phyloP scores from a whole-genome alignment of 2,329 filamentous ascomycete species.

The Trichoderma koningiopsis region DNA sequence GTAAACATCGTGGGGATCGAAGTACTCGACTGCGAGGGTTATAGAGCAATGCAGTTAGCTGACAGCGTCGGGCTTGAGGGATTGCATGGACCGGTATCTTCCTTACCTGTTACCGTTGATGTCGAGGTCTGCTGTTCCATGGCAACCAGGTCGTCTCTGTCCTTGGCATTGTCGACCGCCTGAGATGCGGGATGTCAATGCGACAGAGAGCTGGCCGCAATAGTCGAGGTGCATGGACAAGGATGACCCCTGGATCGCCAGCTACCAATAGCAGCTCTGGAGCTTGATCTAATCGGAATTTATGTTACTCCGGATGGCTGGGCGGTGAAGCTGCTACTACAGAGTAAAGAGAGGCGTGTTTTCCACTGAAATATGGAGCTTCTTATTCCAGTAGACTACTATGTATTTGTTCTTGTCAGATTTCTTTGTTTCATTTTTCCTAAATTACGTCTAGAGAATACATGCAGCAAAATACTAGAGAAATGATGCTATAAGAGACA shows the following conservation, averaged over 20 bases:
- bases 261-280: slow-evolving; percentile 12
- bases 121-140: slow-evolving; percentile 71
- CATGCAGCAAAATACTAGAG: neutral
- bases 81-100: neutral
- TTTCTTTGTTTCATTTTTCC: neutral
- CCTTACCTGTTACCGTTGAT: slow-evolving; percentile 74
- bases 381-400: neutral
- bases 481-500: neutral
- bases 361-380: neutral
- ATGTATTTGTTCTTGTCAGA: neutral
- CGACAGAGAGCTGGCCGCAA: slow-evolving; percentile 21
- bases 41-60: neutral
- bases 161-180: slow-evolving; percentile 36
- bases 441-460: neutral
- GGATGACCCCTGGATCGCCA: slow-evolving; percentile 15
- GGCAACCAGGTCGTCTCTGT: slow-evolving; percentile 36
- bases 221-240: slow-evolving; percentile 20
- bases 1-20: slow-evolving; percentile 88
- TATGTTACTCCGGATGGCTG: slow-evolving; percentile 34
- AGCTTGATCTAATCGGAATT: slow-evolving; percentile 28
- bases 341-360: neutral
- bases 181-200: slow-evolving; percentile 20
- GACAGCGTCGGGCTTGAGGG: neutral
- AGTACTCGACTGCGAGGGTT: slow-evolving; percentile 76
- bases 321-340: slow-evolving; percentile 30